Conservation (phyloP, 2,329 filamentous ascomycete species). For the Ascocoryne sarcoides region DNA sequence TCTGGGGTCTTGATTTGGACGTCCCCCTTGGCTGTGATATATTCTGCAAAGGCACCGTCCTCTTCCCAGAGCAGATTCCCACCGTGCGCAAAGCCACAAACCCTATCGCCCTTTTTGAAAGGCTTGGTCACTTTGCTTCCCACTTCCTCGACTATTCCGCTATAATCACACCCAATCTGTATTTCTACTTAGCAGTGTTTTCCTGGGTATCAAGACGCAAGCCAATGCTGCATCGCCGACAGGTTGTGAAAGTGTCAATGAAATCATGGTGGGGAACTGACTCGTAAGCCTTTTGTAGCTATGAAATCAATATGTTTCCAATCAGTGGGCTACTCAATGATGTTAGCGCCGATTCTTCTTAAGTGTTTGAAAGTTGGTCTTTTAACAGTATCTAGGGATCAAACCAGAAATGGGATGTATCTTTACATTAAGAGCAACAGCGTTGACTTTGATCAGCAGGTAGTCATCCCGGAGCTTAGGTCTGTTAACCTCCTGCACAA, state of each 20-base stretch:
- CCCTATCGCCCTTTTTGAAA: slow-evolving; percentile 40
- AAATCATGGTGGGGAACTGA: slow-evolving; percentile 3
- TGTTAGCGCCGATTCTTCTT: no score
- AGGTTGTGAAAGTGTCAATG: neutral
- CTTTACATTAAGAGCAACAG: slow-evolving; percentile 22
- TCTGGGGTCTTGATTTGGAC: slow-evolving; percentile 38
- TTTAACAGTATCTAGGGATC: neutral
- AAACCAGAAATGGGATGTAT: neutral
- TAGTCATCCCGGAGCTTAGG: slow-evolving; percentile 27
- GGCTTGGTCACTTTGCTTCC: slow-evolving; percentile 34
- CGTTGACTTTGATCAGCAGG: slow-evolving; percentile 24
- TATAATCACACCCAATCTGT: slow-evolving; percentile 37
- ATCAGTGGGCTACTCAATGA: slow-evolving; percentile 18
- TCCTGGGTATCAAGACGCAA: no score
- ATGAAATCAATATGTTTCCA: slow-evolving; percentile 27
- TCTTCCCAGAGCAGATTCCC: slow-evolving; percentile 32
- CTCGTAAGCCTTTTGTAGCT: slow-evolving; percentile 13
- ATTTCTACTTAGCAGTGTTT: neutral
- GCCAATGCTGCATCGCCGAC: no score
- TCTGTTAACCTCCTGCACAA: slow-evolving; percentile 15
- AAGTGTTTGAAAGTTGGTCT: no score
- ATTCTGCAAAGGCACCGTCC: slow-evolving; percentile 32
- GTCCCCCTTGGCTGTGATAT: slow-evolving; percentile 29
- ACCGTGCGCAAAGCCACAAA: slow-evolving; percentile 35
- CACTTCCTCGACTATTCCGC: slow-evolving; percentile 38